Percentiles rank a stretch among this genome's conserved stretches.
These are phyloP conservation scores for Chenopodium berlandieri DNA, from an alignment of 148 eudicot genomes.

Conservation along the genomic window DNA sequence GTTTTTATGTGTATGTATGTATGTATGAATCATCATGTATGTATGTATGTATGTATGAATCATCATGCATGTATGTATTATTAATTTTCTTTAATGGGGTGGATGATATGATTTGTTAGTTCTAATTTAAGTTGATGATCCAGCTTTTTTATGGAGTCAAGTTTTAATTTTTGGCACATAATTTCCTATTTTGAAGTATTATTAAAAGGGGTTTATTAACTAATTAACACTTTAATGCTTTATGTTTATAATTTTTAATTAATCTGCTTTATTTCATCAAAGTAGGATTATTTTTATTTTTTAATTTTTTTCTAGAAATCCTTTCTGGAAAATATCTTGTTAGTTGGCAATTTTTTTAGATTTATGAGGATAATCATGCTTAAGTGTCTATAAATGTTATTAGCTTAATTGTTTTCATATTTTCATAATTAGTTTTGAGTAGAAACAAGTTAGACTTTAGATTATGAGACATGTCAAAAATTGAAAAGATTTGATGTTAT, in stretches of 20 bases:
- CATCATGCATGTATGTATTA: neutral
- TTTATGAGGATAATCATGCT: neutral
- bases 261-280: neutral
- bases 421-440: neutral
- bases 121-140: constrained; percentile 12
- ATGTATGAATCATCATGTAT: constrained; percentile 4
- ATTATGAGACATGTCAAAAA: neutral
- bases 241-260: neutral
- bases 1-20: constrained; percentile 2
- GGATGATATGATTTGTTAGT: constrained; percentile 21
- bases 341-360: neutral
- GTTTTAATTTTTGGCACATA: constrained; percentile 17
- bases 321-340: neutral
- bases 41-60: neutral
- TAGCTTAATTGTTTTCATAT: too few species aligned
- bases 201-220: neutral
- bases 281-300: neutral
- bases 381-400: neutral
- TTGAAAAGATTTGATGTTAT: neutral
- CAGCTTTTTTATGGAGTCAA: constrained; percentile 17
- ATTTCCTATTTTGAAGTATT: neutral
- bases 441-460: neutral
- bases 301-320: neutral
- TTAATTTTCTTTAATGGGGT: constrained; percentile 4
- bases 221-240: constrained; percentile 7